Conservation (phyloP, 225 moss, liverwort and hornwort species). For the Pseudisothecium myosuroides region DNA sequence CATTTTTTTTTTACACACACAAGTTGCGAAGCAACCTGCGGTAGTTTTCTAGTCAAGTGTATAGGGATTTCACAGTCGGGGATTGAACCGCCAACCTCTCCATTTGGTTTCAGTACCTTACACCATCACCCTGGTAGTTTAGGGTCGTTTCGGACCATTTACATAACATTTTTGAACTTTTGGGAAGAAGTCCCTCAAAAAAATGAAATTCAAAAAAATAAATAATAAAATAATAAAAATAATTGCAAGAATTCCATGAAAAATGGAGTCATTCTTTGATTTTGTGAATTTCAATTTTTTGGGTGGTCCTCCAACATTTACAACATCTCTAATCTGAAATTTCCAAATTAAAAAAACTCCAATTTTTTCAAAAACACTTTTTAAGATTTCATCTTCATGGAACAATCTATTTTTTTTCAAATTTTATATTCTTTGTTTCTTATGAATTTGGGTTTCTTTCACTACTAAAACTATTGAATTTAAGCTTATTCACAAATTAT, state of each 20-base stretch:
- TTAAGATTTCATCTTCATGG: neutral
- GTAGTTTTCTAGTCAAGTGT: no score
- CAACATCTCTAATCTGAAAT: neutral
- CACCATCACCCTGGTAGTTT: no score
- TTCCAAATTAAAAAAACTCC: fast-evolving
- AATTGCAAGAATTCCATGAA: fast-evolving
- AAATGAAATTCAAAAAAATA: neutral
- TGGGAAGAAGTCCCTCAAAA: neutral
- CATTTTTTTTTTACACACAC: no score
- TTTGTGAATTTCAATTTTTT: neutral
- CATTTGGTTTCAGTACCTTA: no score
- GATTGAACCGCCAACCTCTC: no score
- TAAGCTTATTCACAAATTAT: neutral
- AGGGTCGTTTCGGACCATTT: no score
- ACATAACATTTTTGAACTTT: neutral
- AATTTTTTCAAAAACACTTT: neutral
- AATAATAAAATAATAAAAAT: no score
- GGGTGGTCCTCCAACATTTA: fast-evolving
- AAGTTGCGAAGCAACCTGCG: no score
- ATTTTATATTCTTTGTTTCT: neutral
- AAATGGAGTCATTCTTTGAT: neutral
- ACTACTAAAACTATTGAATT: neutral
- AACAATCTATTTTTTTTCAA: neutral
- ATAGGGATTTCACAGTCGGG: no score
- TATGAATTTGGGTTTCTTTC: neutral